A percentile compares a stretch with the other conserved stretches of the same genome.
Evolutionary conservation across 768 basidiomycete species (phyloP).

Genomic region (Lactarius sp.): DNA sequence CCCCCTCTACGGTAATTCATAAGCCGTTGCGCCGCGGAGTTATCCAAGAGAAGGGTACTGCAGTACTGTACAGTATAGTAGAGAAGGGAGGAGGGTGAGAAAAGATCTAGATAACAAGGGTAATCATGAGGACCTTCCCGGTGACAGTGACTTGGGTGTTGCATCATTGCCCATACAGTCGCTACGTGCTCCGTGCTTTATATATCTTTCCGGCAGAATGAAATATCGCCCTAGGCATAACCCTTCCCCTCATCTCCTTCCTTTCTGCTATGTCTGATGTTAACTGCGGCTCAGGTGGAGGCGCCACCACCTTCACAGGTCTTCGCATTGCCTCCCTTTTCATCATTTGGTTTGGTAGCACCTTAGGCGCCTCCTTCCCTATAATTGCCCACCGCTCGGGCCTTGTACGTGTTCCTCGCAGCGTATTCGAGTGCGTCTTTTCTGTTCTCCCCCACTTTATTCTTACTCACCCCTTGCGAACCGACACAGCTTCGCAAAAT

Average conservation of each 20-base stretch:
- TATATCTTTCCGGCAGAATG: neutral
- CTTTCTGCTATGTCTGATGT: neutral
- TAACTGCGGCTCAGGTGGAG: conserved; percentile 49
- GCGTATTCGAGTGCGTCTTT: conserved; percentile 60
- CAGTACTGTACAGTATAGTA: too few relatives aligned
- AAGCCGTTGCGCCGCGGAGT: too few relatives aligned
- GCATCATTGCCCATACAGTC: too few relatives aligned
- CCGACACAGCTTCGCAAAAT: conserved; percentile 20
- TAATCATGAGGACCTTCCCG: conserved; percentile 7
- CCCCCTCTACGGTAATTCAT: neutral
- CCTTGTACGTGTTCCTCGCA: conserved; percentile 52
- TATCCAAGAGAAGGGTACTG: too few relatives aligned
- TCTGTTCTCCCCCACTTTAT: neutral
- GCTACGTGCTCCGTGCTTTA: neutral
- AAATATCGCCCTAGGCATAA: neutral
- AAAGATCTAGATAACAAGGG: neutral
- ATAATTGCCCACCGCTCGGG: conserved; percentile 51
- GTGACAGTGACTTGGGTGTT: neutral
- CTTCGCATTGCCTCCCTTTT: conserved; percentile 72
- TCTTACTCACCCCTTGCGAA: neutral
- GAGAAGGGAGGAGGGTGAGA: too few relatives aligned
- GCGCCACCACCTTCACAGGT: conserved; percentile 42
- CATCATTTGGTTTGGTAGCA: conserved; percentile 60
- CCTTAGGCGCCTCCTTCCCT: conserved; percentile 64
- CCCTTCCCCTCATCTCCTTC: neutral